Percentiles rank a stretch among this genome's conserved stretches.
These are phyloP conservation scores for Blastobotrys terrestris DNA, from an alignment of 805 yeast genomes.

Conservation along the genomic window DNA sequence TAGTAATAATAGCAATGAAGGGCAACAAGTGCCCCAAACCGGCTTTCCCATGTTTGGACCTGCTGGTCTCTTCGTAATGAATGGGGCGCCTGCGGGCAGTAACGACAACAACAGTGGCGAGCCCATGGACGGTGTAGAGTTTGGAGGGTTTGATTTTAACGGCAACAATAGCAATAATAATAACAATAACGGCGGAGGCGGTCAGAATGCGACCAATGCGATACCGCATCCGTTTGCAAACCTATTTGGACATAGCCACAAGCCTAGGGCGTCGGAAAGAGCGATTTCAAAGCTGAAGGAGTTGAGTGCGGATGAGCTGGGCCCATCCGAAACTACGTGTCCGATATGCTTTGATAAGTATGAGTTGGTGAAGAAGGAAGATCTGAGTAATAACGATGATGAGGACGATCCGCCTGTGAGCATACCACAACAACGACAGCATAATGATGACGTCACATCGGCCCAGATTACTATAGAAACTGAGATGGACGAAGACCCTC, in stretches of 20 bases:
- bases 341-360: slow-evolving; percentile 41
- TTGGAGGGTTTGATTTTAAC: background rate
- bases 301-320: slow-evolving; percentile 25
- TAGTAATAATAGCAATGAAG: background rate
- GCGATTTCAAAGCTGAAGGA: slow-evolving; percentile 32
- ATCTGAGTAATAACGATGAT: background rate
- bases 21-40: background rate
- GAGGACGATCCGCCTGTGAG: slow-evolving; percentile 2
- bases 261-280: slow-evolving; percentile 19
- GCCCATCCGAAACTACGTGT: slow-evolving; percentile 33
- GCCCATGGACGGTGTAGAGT: background rate
- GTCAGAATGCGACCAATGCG: no score
- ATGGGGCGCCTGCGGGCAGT: background rate
- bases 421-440: slow-evolving; percentile 15
- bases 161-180: background rate
- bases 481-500: background rate
- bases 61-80: background rate
- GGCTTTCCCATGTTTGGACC: background rate
- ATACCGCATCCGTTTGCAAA: background rate
- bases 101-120: background rate
- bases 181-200: background rate
- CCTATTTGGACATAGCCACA: background rate
- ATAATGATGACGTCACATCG: slow-evolving; percentile 8
- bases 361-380: slow-evolving; percentile 6
- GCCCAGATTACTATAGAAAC: slow-evolving; percentile 15